Conservation (phyloP, 768 basidiomycete genomes). For the Lactarius tabidus region DNA sequence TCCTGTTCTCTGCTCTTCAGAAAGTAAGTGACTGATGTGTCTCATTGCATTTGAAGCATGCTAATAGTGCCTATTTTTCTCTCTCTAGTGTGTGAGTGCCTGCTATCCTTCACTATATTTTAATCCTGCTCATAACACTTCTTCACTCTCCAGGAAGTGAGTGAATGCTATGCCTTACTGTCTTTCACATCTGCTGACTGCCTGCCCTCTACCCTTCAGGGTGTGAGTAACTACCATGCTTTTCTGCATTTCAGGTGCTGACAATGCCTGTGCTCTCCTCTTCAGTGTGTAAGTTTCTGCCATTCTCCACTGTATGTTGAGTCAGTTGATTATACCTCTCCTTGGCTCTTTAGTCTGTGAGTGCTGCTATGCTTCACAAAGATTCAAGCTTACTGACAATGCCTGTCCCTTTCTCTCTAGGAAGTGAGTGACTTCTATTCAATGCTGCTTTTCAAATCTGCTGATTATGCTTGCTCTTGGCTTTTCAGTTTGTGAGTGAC, state of each 20-base stretch:
- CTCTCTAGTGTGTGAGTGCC: no score
- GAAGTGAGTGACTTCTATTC: not conserved
- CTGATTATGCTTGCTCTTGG: not conserved
- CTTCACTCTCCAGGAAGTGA: not conserved
- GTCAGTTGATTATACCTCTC: not conserved
- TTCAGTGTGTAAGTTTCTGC: not conserved
- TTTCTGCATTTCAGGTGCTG: no score
- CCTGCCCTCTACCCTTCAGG: no score
- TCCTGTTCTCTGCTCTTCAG: no score
- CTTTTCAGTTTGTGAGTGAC: no score
- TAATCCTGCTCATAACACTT: not conserved
- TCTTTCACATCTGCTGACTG: not conserved
- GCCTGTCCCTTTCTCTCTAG: not conserved
- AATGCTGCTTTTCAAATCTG: not conserved
- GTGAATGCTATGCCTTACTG: not conserved
- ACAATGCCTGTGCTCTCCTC: not conserved
- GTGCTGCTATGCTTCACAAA: no score
- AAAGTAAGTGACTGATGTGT: no score
- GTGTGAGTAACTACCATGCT: no score
- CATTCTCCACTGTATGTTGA: not conserved
- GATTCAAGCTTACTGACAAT: not conserved
- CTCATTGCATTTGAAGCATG: no score
- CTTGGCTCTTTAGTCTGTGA: not conserved
- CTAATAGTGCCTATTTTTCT: no score
- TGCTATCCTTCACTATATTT: not conserved